phyloP scores from a whole-genome alignment of 1,284 basidiomycete genomes.

The Apiotrichum mycotoxinovorans region DNA sequence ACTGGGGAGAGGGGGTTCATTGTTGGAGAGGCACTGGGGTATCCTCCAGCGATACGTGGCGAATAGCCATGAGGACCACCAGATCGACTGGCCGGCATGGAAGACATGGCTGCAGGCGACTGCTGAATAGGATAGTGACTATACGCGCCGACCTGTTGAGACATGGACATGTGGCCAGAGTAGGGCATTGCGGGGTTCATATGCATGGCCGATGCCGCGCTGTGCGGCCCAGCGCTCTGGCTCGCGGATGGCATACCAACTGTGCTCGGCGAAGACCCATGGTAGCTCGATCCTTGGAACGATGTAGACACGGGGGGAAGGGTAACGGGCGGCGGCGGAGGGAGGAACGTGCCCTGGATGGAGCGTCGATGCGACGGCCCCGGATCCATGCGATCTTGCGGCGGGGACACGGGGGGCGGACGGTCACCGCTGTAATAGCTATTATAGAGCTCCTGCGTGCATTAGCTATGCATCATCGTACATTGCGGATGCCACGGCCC shows the following conservation, averaged over 20 bases:
- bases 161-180: conserved; percentile 17
- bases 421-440: conserved; percentile 25
- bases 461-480: background rate
- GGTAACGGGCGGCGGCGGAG: conserved; percentile 22
- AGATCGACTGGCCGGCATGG: conserved; percentile 6
- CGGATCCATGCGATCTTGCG: conserved; percentile 15
- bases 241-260: conserved; percentile 1
- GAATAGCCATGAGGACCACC: conserved; percentile 17
- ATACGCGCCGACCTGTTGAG: conserved; percentile 15
- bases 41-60: conserved; percentile 17
- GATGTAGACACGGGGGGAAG: conserved; percentile 22
- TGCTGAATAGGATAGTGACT: conserved; percentile 17
- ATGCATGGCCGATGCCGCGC: conserved; percentile 9
- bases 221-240: background rate
- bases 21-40: conserved; percentile 16
- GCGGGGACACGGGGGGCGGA: conserved; percentile 15
- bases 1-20: conserved; percentile 19
- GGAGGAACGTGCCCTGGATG: conserved; percentile 22
- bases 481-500: too few relatives aligned
- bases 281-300: conserved; percentile 13
- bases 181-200: conserved; percentile 19
- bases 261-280: conserved; percentile 10
- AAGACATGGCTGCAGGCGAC: conserved; percentile 19
- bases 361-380: conserved; percentile 17
- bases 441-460: conserved; percentile 23